Percentiles rank a stretch among this genome's conserved stretches.
Conservation (phyloP, 768 basidiomycete genomes). For the Hygrocybe punicea region DNA sequence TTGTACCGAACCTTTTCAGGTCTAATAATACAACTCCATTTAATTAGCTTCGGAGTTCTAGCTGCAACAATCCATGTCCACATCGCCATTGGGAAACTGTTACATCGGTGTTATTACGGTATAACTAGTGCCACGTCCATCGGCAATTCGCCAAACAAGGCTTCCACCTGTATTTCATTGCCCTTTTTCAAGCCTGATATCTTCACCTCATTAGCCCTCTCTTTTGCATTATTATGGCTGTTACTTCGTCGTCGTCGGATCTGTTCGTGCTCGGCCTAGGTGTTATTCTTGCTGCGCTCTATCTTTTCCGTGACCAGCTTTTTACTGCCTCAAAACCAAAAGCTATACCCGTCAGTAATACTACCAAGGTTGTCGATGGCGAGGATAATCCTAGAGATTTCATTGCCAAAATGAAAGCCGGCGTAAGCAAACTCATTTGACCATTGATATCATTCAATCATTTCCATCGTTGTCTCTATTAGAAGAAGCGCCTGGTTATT, state of each 20-base stretch:
- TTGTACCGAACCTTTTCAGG: too few species aligned
- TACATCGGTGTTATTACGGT: too few species aligned
- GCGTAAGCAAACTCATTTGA: conserved; percentile 48
- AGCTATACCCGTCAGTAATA: conserved; percentile 37
- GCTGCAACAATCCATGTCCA: neutral
- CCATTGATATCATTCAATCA: conserved; percentile 3
- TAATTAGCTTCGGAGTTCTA: neutral
- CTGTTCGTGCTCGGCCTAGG: conserved; percentile 69
- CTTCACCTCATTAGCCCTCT: neutral
- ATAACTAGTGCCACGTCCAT: neutral
- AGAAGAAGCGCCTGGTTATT: conserved; percentile 97
- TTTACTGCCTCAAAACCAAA: conserved; percentile 68
- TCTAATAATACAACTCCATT: neutral
- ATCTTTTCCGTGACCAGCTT: conserved; percentile 81
- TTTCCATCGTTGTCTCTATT: conserved; percentile 1
- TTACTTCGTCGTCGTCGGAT: conserved; percentile 66
- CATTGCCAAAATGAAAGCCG: conserved; percentile 89
- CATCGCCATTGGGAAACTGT: neutral
- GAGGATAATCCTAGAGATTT: conserved; percentile 91
- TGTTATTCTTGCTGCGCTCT: conserved; percentile 69
- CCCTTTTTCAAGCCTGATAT: neutral
- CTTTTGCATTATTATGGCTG: conserved; percentile 42
- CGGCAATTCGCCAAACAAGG: neutral
- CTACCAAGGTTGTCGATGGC: conserved; percentile 55
- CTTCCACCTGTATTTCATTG: neutral